Conservation (phyloP, 2,329 filamentous ascomycete genomes). For the Pseudogymnoascus sp. region DNA sequence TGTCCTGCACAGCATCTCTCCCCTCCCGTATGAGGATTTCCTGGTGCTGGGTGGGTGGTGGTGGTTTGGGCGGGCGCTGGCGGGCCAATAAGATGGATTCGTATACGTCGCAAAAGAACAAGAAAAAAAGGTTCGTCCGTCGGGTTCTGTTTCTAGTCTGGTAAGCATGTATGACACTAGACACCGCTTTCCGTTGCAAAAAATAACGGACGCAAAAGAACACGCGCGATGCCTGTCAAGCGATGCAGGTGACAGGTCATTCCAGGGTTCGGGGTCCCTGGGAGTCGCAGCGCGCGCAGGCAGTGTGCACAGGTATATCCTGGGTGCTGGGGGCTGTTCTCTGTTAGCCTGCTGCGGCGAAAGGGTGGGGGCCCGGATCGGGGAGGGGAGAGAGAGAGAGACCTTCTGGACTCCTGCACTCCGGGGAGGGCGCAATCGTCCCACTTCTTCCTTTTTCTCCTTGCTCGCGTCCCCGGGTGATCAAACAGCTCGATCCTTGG, state of each 20-base stretch:
- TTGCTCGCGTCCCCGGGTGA: background rate
- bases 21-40: background rate
- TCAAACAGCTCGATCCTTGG: constrained; percentile 1
- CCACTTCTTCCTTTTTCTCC: background rate
- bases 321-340: background rate
- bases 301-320: background rate
- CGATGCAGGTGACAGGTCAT: background rate
- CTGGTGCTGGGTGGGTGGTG: background rate
- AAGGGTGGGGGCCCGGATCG: too few relatives aligned
- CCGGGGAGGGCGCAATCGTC: background rate
- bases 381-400: background rate
- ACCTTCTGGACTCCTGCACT: background rate
- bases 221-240: background rate
- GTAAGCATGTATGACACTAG: background rate
- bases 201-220: background rate
- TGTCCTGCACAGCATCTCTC: background rate
- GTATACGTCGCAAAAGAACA: background rate
- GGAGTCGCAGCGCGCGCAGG: background rate
- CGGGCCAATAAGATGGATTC: background rate
- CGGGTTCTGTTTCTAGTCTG: background rate
- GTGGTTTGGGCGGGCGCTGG: background rate
- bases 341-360: background rate
- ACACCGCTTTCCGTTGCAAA: background rate
- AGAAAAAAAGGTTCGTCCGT: background rate
- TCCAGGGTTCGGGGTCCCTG: constrained; percentile 1